phyloP scores from a whole-genome alignment of 495 filamentous ascomycete genomes.

The Aspergillus mulundensis region DNA sequence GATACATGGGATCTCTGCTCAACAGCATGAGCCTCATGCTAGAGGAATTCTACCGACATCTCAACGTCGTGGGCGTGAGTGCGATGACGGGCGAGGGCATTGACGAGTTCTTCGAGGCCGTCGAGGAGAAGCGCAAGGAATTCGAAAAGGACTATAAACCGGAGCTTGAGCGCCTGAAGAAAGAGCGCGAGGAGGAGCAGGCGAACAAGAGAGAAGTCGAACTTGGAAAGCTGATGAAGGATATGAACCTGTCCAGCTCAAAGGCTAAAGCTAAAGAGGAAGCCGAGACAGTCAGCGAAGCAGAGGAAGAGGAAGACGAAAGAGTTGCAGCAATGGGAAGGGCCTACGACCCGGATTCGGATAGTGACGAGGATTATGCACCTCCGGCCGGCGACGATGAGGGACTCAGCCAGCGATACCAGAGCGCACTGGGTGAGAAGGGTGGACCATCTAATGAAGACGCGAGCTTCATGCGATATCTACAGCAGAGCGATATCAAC shows the following conservation, averaged over 20 bases:
- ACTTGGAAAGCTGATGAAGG: constrained; percentile 87
- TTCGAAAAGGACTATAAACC: constrained; percentile 90
- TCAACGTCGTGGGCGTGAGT: constrained; percentile 88
- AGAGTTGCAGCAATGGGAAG: constrained; percentile 8
- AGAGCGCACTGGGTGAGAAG: constrained; percentile 37
- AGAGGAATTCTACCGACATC: constrained; percentile 93
- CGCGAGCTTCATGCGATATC: constrained; percentile 47
- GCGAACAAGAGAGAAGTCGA: constrained; percentile 68
- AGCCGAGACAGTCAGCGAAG: constrained; percentile 49
- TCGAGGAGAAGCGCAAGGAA: constrained; percentile 79
- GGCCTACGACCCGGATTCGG: constrained; percentile 30
- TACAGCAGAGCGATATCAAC: constrained; percentile 38
- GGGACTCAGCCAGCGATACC: constrained; percentile 43
- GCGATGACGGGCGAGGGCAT: constrained; percentile 90
- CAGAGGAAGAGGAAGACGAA: constrained; percentile 44
- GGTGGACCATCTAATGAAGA: constrained; percentile 34
- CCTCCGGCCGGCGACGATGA: constrained; percentile 34
- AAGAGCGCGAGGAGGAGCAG: constrained; percentile 71
- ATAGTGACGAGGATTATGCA: constrained; percentile 31
- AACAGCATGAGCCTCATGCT: constrained; percentile 98
- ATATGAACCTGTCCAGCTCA: constrained; percentile 72
- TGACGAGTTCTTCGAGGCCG: constrained; percentile 87
- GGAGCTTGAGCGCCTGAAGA: constrained; percentile 75
- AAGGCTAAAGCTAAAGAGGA: constrained; percentile 24
- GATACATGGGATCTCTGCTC: constrained; percentile 93